Percentiles rank a stretch among this genome's conserved stretches.
These are phyloP conservation scores for Fusarium tricinctum DNA, from an alignment of 2,329 filamentous ascomycete species.

Conservation along the genomic window DNA sequence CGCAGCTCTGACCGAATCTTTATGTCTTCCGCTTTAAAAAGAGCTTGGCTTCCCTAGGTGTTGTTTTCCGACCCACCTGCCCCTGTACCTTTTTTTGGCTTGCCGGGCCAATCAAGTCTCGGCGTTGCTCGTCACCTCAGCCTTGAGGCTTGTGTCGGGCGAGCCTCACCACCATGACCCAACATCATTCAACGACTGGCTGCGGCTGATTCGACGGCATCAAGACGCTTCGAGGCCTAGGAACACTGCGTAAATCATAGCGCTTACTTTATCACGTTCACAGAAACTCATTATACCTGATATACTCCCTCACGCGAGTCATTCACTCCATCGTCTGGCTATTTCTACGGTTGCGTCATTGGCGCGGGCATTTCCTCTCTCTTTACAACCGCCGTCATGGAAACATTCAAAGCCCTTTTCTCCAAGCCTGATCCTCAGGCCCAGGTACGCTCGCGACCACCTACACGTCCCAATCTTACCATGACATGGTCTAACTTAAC, in stretches of 20 bases:
- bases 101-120: constrained; percentile 29
- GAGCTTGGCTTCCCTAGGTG: too few species aligned
- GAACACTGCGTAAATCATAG: background rate
- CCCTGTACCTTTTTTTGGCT: constrained; percentile 8
- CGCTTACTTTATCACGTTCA: background rate
- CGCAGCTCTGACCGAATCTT: too few species aligned
- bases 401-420: constrained; percentile 87
- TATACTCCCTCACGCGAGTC: background rate
- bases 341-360: constrained; percentile 47
- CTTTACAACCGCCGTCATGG: constrained; percentile 70
- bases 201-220: constrained; percentile 31
- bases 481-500: constrained; percentile 9
- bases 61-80: too few species aligned
- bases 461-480: background rate
- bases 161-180: constrained; percentile 49
- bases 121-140: constrained; percentile 33
- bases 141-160: constrained; percentile 39
- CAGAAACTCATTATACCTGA: background rate
- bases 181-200: constrained; percentile 39
- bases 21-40: too few species aligned
- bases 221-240: constrained; percentile 9
- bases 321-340: constrained; percentile 28
- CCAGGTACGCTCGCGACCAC: constrained; percentile 72
- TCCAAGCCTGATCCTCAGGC: constrained; percentile 93
- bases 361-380: constrained; percentile 28